These are phyloP conservation scores for Ophiocordyceps robertsii DNA, from an alignment of 2,329 filamentous ascomycete genomes.

Conservation along the genomic window DNA sequence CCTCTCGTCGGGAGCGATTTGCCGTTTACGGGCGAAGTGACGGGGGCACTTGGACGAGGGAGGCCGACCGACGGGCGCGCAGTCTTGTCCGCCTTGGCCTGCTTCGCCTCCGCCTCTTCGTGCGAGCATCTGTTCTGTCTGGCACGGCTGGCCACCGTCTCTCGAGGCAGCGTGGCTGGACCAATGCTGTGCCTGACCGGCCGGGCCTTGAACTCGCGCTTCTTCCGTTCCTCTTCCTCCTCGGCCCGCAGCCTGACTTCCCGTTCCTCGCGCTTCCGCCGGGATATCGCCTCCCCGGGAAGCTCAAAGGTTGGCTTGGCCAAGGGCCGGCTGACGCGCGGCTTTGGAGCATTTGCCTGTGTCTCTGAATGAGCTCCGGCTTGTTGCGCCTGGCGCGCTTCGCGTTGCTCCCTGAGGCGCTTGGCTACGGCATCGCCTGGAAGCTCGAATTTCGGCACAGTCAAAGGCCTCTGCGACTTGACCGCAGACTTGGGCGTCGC, in stretches of 20 bases:
- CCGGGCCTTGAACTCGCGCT: slow-evolving; percentile 50
- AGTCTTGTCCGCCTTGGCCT: slow-evolving; percentile 5
- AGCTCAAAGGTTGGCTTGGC: slow-evolving; percentile 47
- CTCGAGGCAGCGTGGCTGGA: slow-evolving; percentile 32
- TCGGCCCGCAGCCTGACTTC: slow-evolving; percentile 40
- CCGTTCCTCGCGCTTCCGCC: slow-evolving; percentile 40
- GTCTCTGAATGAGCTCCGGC: slow-evolving; percentile 22
- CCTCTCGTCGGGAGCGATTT: slow-evolving; percentile 11
- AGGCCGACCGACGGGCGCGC: slow-evolving; percentile 13
- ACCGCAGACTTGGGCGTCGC: slow-evolving; percentile 24
- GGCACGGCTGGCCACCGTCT: slow-evolving; percentile 43
- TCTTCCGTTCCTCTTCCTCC: slow-evolving; percentile 45
- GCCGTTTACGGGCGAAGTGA: slow-evolving; percentile 2
- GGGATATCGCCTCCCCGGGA: slow-evolving; percentile 47
- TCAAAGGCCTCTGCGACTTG: slow-evolving; percentile 41
- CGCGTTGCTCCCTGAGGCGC: slow-evolving; percentile 42
- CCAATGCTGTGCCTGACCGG: slow-evolving; percentile 34
- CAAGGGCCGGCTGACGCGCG: slow-evolving; percentile 36
- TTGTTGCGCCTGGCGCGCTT: slow-evolving; percentile 33
- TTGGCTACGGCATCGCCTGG: slow-evolving; percentile 48
- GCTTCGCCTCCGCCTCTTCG: slow-evolving; percentile 10
- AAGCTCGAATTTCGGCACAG: slow-evolving; percentile 44
- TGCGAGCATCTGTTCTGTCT: slow-evolving; percentile 31
- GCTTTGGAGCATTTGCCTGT: slow-evolving; percentile 25
- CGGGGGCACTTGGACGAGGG: not conserved